phyloP scores from a whole-genome alignment of 371 early-diverging fungal species.

The Rozella allomycis region DNA sequence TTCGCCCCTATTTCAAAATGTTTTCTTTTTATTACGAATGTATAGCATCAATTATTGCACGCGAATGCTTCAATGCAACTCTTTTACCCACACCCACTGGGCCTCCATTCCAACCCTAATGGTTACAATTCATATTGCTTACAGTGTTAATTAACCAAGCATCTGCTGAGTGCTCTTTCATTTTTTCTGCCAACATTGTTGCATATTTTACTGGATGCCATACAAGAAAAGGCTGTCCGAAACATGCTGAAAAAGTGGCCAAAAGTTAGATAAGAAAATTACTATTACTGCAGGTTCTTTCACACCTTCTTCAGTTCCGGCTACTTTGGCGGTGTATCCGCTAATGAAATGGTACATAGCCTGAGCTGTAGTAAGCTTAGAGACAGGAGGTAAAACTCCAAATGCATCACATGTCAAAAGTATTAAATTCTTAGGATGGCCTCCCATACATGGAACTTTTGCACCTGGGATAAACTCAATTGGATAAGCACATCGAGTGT shows the following conservation, averaged over 20 bases:
- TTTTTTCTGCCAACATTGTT: conserved; percentile 85
- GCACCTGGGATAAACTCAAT: conserved; percentile 90
- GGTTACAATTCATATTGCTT: too few species aligned
- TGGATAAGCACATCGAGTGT: conserved; percentile 94
- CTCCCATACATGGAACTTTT: conserved; percentile 76
- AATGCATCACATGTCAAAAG: conserved; percentile 93
- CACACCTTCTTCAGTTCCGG: conserved; percentile 92
- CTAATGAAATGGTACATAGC: conserved; percentile 92
- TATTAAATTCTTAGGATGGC: conserved; percentile 87
- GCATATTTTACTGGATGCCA: conserved; percentile 93
- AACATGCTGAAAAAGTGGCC: conserved; percentile 88
- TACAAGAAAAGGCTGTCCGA: conserved; percentile 90
- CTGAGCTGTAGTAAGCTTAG: conserved; percentile 68
- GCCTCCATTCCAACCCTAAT: conserved; percentile 71
- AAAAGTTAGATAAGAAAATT: too few species aligned
- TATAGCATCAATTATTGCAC: conserved; percentile 89
- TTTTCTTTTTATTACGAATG: background rate
- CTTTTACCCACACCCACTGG: conserved; percentile 71
- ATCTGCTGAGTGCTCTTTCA: conserved; percentile 60
- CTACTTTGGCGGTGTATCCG: conserved; percentile 56
- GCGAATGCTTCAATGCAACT: conserved; percentile 81
- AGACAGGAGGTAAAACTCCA: conserved; percentile 86
- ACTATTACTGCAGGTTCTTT: conserved; percentile 45
- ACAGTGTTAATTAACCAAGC: conserved; percentile 96
- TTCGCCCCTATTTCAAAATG: conserved; percentile 47